Evolutionary conservation across 139 green algal genomes (phyloP), one percentile per base, ranked within the genome.

Genomic region (Volvox africanus): DNA sequence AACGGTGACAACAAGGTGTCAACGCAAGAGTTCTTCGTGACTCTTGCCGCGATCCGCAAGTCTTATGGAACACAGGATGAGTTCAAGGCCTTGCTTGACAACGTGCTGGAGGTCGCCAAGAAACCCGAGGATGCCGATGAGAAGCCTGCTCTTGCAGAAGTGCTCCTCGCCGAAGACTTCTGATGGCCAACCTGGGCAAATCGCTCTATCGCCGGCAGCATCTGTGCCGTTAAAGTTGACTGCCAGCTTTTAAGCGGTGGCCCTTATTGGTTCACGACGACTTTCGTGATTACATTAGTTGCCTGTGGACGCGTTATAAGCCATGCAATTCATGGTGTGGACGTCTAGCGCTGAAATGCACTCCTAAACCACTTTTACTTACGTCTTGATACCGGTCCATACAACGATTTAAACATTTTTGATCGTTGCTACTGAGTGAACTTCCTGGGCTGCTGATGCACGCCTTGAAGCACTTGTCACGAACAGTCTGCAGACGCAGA

Each of bases 381-480:
- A 96, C 96, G 80, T 98, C 97, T 13, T 96, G 95, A 93, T 99
- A 99, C 30, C 98, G 93, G 89, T 99, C 98, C 86, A 96, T 96
- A 89, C 98, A 99, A 28, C 96, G 93, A 24, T 93, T 93, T 16
- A 99, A 87, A 89, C 98, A 99, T 62, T 97, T 97, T 88, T 97
- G 95, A 62, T 99, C 98, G 85, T 94, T 96, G 93, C 93, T 97
- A 93, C 96, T 98, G n/a, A 99, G 88, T 80, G 94, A 97, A 81
- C 80, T 96, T 26, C 95, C 94, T 0, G 98, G 98, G 90, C 95
- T 98, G 50, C 96, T 97, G 26, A 99, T 88, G 92, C 98, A 99
- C 86, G 95, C 94, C 79, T 98, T 96, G 86, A 99, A 99, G 93
- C 98, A 99, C 92, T 99, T 99, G 93, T 99, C 98, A 12, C 98